Conservation (phyloP, 139 green algal genomes). For the Mychonastes homosphaera region DNA sequence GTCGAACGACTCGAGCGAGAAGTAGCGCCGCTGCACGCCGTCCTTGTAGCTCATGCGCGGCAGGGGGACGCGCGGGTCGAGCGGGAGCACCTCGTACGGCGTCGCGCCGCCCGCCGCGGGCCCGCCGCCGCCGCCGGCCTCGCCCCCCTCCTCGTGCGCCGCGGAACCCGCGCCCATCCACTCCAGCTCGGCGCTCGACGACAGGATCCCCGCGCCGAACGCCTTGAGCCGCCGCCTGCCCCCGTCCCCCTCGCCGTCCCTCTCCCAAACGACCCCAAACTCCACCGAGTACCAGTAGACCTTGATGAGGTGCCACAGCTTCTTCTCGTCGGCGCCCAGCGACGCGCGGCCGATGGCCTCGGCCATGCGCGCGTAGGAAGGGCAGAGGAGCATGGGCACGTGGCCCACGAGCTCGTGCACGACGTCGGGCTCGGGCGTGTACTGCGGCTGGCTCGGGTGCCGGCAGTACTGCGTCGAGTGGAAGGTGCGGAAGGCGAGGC, state of each 20-base stretch:
- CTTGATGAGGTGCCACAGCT: conserved; percentile 84
- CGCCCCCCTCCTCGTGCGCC: neutral
- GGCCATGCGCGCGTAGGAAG: conserved; percentile 58
- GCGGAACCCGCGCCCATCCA: conserved; percentile 43
- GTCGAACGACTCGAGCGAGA: conserved; percentile 63
- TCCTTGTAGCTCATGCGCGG: conserved; percentile 90
- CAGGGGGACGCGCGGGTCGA: conserved; percentile 61
- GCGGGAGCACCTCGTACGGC: conserved; percentile 33
- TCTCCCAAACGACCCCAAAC: conserved; percentile 67
- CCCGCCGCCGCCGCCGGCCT: neutral
- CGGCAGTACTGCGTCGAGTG: conserved; percentile 80
- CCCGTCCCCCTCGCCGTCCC: neutral
- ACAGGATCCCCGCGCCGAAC: conserved; percentile 78
- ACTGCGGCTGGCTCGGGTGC: conserved; percentile 58
- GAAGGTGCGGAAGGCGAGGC: conserved; percentile 79
- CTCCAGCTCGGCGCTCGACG: conserved; percentile 72
- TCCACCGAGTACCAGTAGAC: conserved; percentile 84
- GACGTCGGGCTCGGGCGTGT: conserved; percentile 88
- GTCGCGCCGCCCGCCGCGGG: conserved; percentile 20
- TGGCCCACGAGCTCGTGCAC: conserved; percentile 77
- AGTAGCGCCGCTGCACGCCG: conserved; percentile 79
- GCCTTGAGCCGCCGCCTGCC: conserved; percentile 30
- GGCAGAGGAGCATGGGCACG: conserved; percentile 77
- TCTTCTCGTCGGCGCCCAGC: conserved; percentile 68
- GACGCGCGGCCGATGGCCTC: conserved; percentile 74